A percentile compares a stretch with the other conserved stretches of the same genome.
These are phyloP conservation scores for Calonectria montana DNA, from an alignment of 2,329 filamentous ascomycete species.

Conservation along the genomic window DNA sequence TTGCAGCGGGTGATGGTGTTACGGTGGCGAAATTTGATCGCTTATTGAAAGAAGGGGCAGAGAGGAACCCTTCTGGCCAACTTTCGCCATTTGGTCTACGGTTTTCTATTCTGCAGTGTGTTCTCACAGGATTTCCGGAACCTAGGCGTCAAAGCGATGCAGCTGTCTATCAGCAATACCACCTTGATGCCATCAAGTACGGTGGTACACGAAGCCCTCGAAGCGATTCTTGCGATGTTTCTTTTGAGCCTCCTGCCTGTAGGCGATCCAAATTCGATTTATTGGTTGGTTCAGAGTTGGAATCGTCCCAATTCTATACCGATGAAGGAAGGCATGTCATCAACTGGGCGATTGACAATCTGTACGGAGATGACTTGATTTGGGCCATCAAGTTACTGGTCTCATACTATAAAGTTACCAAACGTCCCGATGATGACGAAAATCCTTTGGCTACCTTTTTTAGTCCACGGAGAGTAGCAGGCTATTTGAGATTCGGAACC, in stretches of 20 bases:
- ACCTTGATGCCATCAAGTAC: not conserved
- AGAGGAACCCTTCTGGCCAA: not conserved
- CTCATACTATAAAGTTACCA: not conserved
- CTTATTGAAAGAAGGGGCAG: not conserved
- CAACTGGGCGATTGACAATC: conserved; percentile 15
- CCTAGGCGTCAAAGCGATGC: not conserved
- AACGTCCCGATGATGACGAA: not conserved
- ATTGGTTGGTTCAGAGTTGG: not conserved
- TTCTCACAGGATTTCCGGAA: not conserved
- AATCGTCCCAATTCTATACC: not conserved
- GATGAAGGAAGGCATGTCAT: not conserved
- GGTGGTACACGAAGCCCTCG: not conserved
- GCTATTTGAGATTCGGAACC: conserved; percentile 13
- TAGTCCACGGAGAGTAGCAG: not conserved
- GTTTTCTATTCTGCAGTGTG: conserved; percentile 9
- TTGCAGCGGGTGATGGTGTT: too few species aligned
- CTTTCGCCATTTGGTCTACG: not conserved
- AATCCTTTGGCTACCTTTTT: not conserved
- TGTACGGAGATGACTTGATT: not conserved
- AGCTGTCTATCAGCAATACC: not conserved
- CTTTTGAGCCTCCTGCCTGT: too few species aligned
- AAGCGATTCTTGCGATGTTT: too few species aligned
- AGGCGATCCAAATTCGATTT: not conserved
- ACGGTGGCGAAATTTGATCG: not conserved
- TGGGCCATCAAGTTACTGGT: not conserved